Percentiles rank a stretch among this genome's conserved stretches.
Evolutionary conservation across 2,329 filamentous ascomycete species (phyloP).

Genomic region (Pseudogymnoascus sp.): DNA sequence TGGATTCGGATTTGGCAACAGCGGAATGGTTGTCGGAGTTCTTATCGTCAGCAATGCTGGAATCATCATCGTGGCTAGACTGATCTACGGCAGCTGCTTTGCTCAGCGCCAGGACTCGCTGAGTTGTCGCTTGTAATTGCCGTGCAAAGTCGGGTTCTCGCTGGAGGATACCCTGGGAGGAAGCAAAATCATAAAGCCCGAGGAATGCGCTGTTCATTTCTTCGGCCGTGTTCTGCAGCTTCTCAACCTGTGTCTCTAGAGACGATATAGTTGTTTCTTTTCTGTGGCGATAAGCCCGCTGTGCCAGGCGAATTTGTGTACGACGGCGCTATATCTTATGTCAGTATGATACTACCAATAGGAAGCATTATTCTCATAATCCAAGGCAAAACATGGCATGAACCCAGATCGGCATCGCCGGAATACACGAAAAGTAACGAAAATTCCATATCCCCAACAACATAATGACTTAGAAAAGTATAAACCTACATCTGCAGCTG

Average conservation of each 20-base stretch:
- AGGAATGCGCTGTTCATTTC: slow-evolving; percentile 68
- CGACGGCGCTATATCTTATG: slow-evolving; percentile 55
- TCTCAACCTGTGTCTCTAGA: slow-evolving; percentile 62
- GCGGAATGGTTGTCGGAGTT: not conserved
- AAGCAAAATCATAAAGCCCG: slow-evolving; percentile 55
- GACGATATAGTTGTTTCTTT: slow-evolving; percentile 76
- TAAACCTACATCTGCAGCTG: slow-evolving; percentile 64
- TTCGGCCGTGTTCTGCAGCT: slow-evolving; percentile 61
- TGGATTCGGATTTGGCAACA: not conserved
- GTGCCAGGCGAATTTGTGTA: slow-evolving; percentile 80
- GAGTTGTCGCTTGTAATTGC: slow-evolving; percentile 49
- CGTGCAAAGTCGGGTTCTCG: slow-evolving; percentile 49
- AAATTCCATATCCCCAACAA: slow-evolving; percentile 10
- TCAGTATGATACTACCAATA: slow-evolving; percentile 14
- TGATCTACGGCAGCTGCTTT: slow-evolving; percentile 40
- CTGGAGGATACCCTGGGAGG: slow-evolving; percentile 51
- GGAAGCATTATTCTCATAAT: not conserved
- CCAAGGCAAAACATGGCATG: not conserved
- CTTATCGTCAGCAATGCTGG: slow-evolving; percentile 15
- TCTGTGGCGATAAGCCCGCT: slow-evolving; percentile 74
- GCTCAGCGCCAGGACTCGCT: slow-evolving; percentile 50
- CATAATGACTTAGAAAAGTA: slow-evolving; percentile 14
- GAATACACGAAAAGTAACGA: slow-evolving; percentile 9
- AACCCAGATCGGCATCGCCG: not conserved
- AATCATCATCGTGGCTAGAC: slow-evolving; percentile 24